phyloP scores from a whole-genome alignment of 106 monocot species.

The Dendrobium catenatum region DNA sequence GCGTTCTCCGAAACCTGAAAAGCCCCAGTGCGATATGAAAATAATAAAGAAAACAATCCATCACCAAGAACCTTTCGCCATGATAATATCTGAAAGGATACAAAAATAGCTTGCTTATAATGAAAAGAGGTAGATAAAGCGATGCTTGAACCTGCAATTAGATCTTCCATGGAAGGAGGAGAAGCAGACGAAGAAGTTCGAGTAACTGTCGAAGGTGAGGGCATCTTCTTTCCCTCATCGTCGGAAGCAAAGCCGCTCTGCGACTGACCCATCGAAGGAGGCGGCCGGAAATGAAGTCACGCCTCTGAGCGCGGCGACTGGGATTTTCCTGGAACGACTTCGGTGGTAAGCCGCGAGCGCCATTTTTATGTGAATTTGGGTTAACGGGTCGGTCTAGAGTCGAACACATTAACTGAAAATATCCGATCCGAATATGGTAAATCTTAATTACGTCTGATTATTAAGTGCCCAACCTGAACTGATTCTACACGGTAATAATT shows the following conservation, averaged over 20 bases:
- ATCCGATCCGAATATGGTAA: no score
- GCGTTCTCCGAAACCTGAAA: background rate
- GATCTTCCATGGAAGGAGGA: slow-evolving; percentile 9
- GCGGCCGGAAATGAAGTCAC: background rate
- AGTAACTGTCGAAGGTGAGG: background rate
- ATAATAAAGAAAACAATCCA: background rate
- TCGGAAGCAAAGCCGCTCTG: background rate
- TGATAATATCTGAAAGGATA: background rate
- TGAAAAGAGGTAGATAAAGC: background rate
- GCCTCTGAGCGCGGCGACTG: background rate
- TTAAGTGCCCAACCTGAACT: no score
- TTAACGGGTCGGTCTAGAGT: background rate
- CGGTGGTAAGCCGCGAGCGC: background rate
- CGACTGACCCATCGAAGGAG: slow-evolving; percentile 2
- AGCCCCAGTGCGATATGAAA: background rate
- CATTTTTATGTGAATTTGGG: background rate
- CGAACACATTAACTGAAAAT: no score
- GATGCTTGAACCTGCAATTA: slow-evolving; percentile 3
- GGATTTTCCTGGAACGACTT: background rate
- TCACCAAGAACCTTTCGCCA: background rate
- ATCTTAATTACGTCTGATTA: no score
- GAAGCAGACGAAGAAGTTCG: background rate
- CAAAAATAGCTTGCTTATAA: background rate
- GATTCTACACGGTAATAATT: no score
- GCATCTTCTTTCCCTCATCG: background rate